These are phyloP conservation scores for Apiospora malaysiana DNA, from an alignment of 2,329 filamentous ascomycete genomes.

Conservation along the genomic window DNA sequence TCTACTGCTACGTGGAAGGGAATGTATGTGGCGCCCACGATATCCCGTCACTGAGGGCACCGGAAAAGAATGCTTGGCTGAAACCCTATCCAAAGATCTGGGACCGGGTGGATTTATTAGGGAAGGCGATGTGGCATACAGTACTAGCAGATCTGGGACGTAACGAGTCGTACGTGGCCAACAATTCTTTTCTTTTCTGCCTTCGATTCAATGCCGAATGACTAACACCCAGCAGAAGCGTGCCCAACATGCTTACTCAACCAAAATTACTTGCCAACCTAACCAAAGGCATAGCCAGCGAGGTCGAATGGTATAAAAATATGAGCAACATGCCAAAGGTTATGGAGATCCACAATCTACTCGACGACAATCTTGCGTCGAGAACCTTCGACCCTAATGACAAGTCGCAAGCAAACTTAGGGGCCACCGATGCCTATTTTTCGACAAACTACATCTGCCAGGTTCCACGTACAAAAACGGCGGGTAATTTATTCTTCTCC, in stretches of 20 bases:
- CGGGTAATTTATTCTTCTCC: not conserved
- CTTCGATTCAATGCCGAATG: no score
- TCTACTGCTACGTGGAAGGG: not conserved
- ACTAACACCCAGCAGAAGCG: not conserved
- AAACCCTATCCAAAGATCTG: not conserved
- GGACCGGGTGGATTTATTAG: not conserved
- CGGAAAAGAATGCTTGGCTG: no score
- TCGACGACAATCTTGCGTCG: not conserved
- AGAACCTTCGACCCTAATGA: not conserved
- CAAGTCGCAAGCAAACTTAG: not conserved
- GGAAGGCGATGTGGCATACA: not conserved
- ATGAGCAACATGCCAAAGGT: no score
- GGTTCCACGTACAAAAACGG: not conserved
- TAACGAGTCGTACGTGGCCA: not conserved
- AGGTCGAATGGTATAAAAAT: not conserved
- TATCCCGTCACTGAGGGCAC: not conserved
- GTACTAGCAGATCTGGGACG: not conserved
- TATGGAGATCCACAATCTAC: no score
- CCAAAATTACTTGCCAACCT: not conserved
- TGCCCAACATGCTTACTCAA: not conserved
- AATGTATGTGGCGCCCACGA: not conserved
- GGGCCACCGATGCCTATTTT: not conserved
- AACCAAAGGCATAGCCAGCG: not conserved
- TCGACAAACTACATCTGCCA: not conserved
- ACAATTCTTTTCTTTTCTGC: no score